phyloP scores from a whole-genome alignment of 306 rosid genomes.

The Abrus pulchellus region DNA sequence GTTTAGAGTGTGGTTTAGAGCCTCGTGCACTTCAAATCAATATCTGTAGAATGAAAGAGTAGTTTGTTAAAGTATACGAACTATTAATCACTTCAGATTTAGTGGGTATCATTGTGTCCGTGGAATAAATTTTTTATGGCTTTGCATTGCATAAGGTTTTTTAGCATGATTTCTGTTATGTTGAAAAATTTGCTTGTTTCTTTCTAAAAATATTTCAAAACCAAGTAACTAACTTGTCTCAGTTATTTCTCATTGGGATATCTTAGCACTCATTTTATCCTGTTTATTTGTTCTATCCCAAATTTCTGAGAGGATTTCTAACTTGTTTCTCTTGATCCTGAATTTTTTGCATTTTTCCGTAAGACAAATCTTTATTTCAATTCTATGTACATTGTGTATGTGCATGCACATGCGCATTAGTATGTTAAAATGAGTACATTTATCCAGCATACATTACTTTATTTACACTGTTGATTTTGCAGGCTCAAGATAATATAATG shows the following conservation, averaged over 20 bases:
- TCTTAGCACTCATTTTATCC: background rate
- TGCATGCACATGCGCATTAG: slow-evolving; percentile 1
- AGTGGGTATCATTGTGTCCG: slow-evolving; percentile 26
- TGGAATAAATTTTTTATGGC: background rate
- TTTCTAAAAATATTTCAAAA: background rate
- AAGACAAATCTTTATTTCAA: background rate
- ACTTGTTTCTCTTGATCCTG: slow-evolving; percentile 20
- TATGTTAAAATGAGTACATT: slow-evolving; percentile 1
- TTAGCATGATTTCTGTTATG: slow-evolving; percentile 16
- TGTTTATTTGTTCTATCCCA: slow-evolving; percentile 9
- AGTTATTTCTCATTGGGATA: no score
- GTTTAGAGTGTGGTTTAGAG: background rate
- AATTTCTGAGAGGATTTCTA: slow-evolving; percentile 13
- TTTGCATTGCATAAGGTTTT: background rate
- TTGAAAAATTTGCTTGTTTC: slow-evolving; percentile 11
- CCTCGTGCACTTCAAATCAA: background rate
- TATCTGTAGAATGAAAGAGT: slow-evolving; percentile 23
- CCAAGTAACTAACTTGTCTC: slow-evolving; percentile 18
- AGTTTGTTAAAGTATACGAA: slow-evolving; percentile 7
- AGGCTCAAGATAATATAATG: slow-evolving; percentile 98
- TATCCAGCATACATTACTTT: slow-evolving; percentile 12
- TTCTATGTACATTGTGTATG: background rate
- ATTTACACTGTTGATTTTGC: slow-evolving; percentile 49
- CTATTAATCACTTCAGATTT: slow-evolving; percentile 2
- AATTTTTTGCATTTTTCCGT: background rate